Percentiles rank a stretch among this genome's conserved stretches.
These are phyloP conservation scores for Cercospora brassicicola DNA, from an alignment of 2,329 filamentous ascomycete genomes.

Conservation along the genomic window DNA sequence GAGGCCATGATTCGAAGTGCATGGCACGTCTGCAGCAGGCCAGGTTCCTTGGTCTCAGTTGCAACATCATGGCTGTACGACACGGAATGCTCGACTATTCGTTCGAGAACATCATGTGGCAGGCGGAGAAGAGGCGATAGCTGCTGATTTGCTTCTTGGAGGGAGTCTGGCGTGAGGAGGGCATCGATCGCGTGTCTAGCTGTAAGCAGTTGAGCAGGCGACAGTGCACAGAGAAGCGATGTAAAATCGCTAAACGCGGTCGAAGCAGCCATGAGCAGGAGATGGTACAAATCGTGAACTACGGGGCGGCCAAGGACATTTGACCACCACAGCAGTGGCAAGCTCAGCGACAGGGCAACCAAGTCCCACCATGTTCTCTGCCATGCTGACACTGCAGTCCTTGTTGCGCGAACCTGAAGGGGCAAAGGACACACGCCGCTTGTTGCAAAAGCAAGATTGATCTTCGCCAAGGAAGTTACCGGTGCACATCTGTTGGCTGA, in stretches of 20 bases:
- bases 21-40: constrained; percentile 19
- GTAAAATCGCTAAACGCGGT: constrained; percentile 3
- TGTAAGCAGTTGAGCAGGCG: constrained; percentile 16
- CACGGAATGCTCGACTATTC: constrained; percentile 14
- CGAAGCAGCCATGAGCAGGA: constrained; percentile 1
- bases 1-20: constrained; percentile 14
- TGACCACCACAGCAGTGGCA: constrained; percentile 4
- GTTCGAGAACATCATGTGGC: constrained; percentile 16
- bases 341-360: constrained; percentile 11
- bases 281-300: neutral
- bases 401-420: constrained; percentile 15
- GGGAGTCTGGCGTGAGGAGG: constrained; percentile 13
- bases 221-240: constrained; percentile 10
- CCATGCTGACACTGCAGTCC: constrained; percentile 17
- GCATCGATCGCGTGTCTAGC: constrained; percentile 16
- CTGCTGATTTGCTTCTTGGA: constrained; percentile 19
- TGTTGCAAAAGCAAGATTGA: constrained; percentile 15
- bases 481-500: neutral
- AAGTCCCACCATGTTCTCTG: constrained; percentile 16
- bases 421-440: constrained; percentile 13
- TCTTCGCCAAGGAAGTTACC: constrained; percentile 11
- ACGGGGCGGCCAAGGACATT: constrained; percentile 9
- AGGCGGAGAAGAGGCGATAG: constrained; percentile 18
- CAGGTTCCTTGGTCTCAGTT: constrained; percentile 7
- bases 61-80: constrained; percentile 10